Evolutionary conservation across 1,284 basidiomycete genomes (phyloP), one percentile per base, ranked within the genome.

Genomic region (Flammula alnicola): DNA sequence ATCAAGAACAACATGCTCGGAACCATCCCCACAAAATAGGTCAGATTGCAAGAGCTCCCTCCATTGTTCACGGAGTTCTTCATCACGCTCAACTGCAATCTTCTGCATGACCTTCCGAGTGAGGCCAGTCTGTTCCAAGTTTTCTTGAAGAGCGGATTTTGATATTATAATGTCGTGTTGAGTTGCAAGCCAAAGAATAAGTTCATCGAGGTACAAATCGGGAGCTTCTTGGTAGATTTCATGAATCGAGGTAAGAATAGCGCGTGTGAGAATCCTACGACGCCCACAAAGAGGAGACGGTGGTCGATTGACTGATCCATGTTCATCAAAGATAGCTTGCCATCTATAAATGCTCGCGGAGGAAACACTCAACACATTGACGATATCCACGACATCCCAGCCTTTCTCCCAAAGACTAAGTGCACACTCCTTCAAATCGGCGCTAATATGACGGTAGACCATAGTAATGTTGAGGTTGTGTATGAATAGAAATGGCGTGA

Each of bases 1-100:
- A 35, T 65, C 59, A 23, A 66, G 37, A 8, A 52, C 43, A 1
- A 65, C 52, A 42, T 65, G 65, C 48, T 66, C 53, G 10, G 45
- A 54, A 2, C 63, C 63, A 52, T 57, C 58, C 5, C 60, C 62
- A 19, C 25, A 41, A 26, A 52, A 36, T 20, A 31, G 20, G 16
- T 49, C 39, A 20, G 47, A 16, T 16, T 31, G 16, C 4, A 42
- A 16, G n/a, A 46, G 12, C 12, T 44, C 40, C 20, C n/a, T 26
- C 17, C 20, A 55, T 45, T 47, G 26, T 5, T 40, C 41, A 23
- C 54, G 33, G 10, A 29, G 23, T 12, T 43, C 43, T 32, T 58
- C 51, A 31, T 58, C 42, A 10, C 40, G 35, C 31, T 58, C 50
- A 8, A n/a, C 25, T 29, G 56, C 56, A 33, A 55, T 44, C 30